A percentile compares a stretch with the other conserved stretches of the same genome.
phyloP scores from a whole-genome alignment of 1,284 basidiomycete species.

The Ustilago trichophora region DNA sequence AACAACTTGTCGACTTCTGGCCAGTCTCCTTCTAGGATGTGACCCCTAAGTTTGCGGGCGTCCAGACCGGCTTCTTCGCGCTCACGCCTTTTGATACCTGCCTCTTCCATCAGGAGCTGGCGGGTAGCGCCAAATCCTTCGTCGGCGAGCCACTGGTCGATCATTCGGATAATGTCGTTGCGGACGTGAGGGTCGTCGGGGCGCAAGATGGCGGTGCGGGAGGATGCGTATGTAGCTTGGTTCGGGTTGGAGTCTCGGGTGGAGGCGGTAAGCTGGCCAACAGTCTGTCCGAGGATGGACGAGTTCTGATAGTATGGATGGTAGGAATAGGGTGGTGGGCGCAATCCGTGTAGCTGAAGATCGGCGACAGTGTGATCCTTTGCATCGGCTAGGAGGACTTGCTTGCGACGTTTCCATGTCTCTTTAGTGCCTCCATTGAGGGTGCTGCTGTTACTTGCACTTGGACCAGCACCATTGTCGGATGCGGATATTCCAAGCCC shows the following conservation, averaged over 20 bases:
- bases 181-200: conserved; percentile 53
- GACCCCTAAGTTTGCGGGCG: conserved; percentile 67
- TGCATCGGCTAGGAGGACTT: conserved; percentile 50
- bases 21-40: conserved; percentile 69
- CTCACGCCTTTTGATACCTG: conserved; percentile 61
- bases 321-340: conserved; percentile 45
- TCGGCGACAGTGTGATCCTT: conserved; percentile 54
- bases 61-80: conserved; percentile 62
- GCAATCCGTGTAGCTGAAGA: conserved; percentile 53
- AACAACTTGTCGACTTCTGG: conserved; percentile 67
- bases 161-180: conserved; percentile 63
- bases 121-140: conserved; percentile 66
- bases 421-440: conserved; percentile 47
- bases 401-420: conserved; percentile 54
- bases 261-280: conserved; percentile 28
- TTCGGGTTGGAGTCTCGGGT: conserved; percentile 25
- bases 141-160: conserved; percentile 68
- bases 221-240: conserved; percentile 37
- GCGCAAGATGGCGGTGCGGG: conserved; percentile 55
- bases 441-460: background rate
- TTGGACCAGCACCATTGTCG: conserved; percentile 1
- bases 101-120: conserved; percentile 67
- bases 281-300: conserved; percentile 32
- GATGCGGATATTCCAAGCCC: conserved; percentile 35
- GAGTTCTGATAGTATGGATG: conserved; percentile 42